These are phyloP conservation scores for Fagopyrum tataricum DNA, from an alignment of 148 eudicot genomes.

Conservation along the genomic window DNA sequence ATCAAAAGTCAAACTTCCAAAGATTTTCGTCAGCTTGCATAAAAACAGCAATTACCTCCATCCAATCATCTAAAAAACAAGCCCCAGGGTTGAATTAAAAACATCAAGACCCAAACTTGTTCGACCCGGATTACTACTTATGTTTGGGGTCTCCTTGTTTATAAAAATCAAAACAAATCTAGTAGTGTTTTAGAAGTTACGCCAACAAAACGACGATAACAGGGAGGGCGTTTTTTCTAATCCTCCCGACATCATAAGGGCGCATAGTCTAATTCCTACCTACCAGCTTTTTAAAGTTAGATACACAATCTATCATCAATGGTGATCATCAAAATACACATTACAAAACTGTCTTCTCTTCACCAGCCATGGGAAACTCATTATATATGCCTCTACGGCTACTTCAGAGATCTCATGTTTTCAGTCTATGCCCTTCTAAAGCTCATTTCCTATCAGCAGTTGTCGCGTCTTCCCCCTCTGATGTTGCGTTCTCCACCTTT, in stretches of 20 bases:
- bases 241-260: constrained; percentile 8
- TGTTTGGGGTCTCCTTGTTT: background rate
- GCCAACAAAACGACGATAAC: background rate
- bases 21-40: no score
- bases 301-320: constrained; percentile 14
- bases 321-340: constrained; percentile 1
- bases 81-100: constrained; percentile 3
- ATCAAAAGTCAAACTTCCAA: no score
- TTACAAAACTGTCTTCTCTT: constrained; percentile 4
- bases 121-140: background rate
- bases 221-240: background rate
- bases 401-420: constrained; percentile 4
- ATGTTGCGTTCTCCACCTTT: constrained; percentile 22
- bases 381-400: constrained; percentile 9
- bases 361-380: constrained; percentile 8
- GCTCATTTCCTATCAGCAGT: constrained; percentile 12
- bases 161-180: background rate
- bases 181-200: background rate
- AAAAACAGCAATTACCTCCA: no score
- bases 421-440: background rate
- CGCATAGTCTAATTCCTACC: constrained; percentile 5
- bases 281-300: constrained; percentile 4
- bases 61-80: background rate
- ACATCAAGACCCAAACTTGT: constrained; percentile 4
- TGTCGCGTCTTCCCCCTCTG: constrained; percentile 20